phyloP scores from a whole-genome alignment of 495 filamentous ascomycete species.

The Delitschia confertaspora region DNA sequence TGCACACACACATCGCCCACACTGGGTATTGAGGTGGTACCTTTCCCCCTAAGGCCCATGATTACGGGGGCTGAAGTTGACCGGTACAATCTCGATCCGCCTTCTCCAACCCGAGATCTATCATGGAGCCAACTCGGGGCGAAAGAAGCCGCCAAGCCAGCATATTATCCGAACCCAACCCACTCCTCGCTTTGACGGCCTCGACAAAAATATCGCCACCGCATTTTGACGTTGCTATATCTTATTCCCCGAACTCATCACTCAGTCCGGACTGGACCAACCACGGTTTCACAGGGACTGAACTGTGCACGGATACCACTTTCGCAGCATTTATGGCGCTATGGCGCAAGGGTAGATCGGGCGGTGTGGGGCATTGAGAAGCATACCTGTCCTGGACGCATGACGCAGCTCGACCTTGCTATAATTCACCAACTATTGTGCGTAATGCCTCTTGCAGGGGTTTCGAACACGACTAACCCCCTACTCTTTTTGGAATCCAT shows the following conservation, averaged over 20 bases:
- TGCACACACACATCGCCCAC: constrained; percentile 23
- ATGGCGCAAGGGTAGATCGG: constrained; percentile 13
- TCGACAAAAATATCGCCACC: too few species aligned
- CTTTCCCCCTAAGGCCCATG: neutral
- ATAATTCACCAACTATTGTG: too few species aligned
- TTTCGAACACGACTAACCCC: too few species aligned
- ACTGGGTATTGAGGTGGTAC: constrained; percentile 17
- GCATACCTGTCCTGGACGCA: constrained; percentile 16
- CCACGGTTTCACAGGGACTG: neutral
- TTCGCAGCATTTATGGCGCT: constrained; percentile 18
- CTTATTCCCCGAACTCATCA: constrained; percentile 20
- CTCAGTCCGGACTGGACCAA: too few species aligned
- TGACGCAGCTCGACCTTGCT: too few species aligned
- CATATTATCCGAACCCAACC: constrained; percentile 1
- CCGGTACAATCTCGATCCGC: constrained; percentile 10
- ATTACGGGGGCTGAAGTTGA: neutral
- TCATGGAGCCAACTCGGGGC: neutral
- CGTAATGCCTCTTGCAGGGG: too few species aligned
- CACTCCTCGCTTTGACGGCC: neutral
- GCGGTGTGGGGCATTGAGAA: constrained; percentile 11
- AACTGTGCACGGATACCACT: constrained; percentile 19
- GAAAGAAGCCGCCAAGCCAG: constrained; percentile 3
- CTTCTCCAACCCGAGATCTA: neutral
- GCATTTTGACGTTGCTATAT: constrained; percentile 14
- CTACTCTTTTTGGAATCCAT: neutral